Evolutionary conservation across 208 protist species (phyloP), one percentile per base, ranked within the genome.

Genomic region (Leptomonas seymouri): DNA sequence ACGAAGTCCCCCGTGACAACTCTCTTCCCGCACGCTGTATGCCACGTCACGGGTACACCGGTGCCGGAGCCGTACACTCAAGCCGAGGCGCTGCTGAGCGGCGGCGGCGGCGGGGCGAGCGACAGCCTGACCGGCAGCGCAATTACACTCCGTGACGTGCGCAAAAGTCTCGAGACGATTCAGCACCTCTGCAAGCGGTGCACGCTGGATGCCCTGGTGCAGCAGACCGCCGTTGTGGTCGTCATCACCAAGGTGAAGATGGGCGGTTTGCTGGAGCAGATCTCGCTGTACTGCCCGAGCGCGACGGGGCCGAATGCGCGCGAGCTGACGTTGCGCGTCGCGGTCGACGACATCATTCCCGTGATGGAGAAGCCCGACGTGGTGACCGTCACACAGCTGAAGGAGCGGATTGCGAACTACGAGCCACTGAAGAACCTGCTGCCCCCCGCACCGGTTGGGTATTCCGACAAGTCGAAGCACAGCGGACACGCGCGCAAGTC

Each of bases 271-370:
- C 58, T 96, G 21, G 91, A 96, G 78, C 74, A 89, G 50, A 70
- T 96, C 39, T 89, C 80, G n/a, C 46, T 96, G 31, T 91, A 93
- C 78, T 94, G 89, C 72, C 91, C 91, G 0, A 70, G 63, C 48
- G 34, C 55, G 9, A 67, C 61, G 1, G 78, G 71, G 28, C 72
- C 75, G 45, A 72, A 85, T 15, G 36, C 60, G 45, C 54, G 56
- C 45, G 86, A 90, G 80, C 34, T 96, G 14, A 86, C 82, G 69
- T 60, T 93, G 54, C 90, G 78, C 45, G 81, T 96, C 28, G 87
- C 89, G 25, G 76, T 93, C 21, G 91, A 96, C 55, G 91, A 96
- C 63, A 63, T 94, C n/a, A 72, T 94, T 12, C 89, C 91, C 5
- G 82, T 92, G 18, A 71, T 71, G 21, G 87, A 90, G 58, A 69